Percentiles rank a stretch among this genome's conserved stretches.
Conservation (phyloP, 108 stramenopile species). For the Discostella pseudostelligera region DNA sequence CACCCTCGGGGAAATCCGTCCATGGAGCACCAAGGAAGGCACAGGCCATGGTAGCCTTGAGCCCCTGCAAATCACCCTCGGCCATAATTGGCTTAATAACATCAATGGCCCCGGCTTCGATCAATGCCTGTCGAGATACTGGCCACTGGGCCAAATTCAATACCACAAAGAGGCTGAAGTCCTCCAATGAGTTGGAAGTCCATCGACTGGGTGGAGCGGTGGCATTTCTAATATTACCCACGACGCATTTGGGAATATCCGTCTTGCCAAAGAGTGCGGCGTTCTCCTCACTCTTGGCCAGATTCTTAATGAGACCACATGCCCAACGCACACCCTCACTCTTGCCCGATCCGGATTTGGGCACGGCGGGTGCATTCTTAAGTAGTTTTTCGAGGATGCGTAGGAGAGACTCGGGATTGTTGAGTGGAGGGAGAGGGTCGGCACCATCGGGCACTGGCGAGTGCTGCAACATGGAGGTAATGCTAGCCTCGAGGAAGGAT, state of each 20-base stretch:
- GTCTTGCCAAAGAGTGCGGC: constrained; percentile 86
- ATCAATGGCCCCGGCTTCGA: constrained; percentile 83
- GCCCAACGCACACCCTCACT: constrained; percentile 92
- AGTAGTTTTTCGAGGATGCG: constrained; percentile 83
- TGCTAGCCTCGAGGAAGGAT: constrained; percentile 89
- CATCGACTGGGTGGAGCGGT: constrained; percentile 84
- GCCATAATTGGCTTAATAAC: constrained; percentile 89
- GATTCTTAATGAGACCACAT: constrained; percentile 92
- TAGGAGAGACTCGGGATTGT: constrained; percentile 80
- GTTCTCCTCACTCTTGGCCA: constrained; percentile 86
- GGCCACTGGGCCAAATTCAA: constrained; percentile 89
- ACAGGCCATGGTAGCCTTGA: constrained; percentile 92
- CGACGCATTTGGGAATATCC: constrained; percentile 86
- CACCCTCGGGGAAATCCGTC: constrained; percentile 81
- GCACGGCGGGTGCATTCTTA: constrained; percentile 84
- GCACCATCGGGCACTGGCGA: constrained; percentile 72
- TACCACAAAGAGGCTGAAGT: constrained; percentile 86
- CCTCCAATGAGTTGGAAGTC: constrained; percentile 89
- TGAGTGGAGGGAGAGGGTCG: constrained; percentile 60
- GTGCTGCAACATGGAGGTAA: constrained; percentile 84
- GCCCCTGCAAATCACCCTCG: constrained; percentile 87
- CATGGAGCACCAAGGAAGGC: constrained; percentile 82
- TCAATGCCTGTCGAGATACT: constrained; percentile 75
- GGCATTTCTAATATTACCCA: constrained; percentile 81
- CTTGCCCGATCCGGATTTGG: constrained; percentile 89